Evolutionary conservation across 345 rosid species (phyloP).

Genomic region (Heritiera fomes): DNA sequence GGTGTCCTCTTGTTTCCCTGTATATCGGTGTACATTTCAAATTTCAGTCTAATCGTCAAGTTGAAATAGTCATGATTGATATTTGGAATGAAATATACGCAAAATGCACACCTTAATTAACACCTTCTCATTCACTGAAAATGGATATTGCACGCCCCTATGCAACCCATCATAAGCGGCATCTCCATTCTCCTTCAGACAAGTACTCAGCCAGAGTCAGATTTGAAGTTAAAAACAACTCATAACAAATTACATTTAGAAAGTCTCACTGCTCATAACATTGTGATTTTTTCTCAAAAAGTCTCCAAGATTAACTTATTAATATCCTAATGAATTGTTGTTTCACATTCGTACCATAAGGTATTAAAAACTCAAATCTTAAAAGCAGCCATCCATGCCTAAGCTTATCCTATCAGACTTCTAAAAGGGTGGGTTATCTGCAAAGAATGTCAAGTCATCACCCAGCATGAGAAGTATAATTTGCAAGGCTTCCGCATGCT

Average conservation of each 20-base stretch:
- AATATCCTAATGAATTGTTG: neutral
- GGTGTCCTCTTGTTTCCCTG: slow-evolving; percentile 98
- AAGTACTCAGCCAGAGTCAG: slow-evolving; percentile 18
- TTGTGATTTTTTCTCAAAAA: neutral
- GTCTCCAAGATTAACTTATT: neutral
- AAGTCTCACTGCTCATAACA: neutral
- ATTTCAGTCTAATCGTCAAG: slow-evolving; percentile 10
- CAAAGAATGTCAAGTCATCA: neutral
- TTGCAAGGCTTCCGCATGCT: neutral
- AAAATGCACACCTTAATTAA: slow-evolving; percentile 67
- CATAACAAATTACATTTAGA: neutral
- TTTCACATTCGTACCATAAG: neutral
- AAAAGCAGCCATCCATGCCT: neutral
- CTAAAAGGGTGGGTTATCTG: neutral
- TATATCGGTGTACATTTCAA: slow-evolving; percentile 27
- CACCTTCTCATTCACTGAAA: slow-evolving; percentile 91
- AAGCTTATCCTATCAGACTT: neutral
- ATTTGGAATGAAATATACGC: neutral
- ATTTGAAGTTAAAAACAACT: neutral
- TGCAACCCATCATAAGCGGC: slow-evolving; percentile 60
- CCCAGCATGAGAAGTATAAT: neutral
- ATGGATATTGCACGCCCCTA: slow-evolving; percentile 87
- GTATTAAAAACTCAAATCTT: neutral
- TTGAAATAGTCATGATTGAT: slow-evolving; percentile 2
- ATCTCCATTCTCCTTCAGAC: slow-evolving; percentile 75